Percentiles rank a stretch among this genome's conserved stretches.
phyloP scores from a whole-genome alignment of 2,329 filamentous ascomycete species.

The Pezicula rhizophila region DNA sequence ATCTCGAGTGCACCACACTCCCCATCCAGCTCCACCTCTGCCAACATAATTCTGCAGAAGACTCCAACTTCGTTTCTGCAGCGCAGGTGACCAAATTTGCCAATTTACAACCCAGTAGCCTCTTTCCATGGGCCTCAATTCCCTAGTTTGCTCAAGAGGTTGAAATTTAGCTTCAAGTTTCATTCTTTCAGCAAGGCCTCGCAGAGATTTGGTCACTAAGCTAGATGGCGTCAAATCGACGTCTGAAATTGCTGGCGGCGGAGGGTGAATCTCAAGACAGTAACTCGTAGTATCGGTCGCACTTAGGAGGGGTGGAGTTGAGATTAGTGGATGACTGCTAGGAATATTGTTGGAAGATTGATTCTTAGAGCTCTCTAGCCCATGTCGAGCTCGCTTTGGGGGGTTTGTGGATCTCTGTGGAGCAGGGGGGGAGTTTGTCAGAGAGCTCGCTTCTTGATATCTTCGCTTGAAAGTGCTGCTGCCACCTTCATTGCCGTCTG shows the following conservation, averaged over 20 bases:
- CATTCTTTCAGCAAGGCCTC: conserved; percentile 46
- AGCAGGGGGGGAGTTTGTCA: no score
- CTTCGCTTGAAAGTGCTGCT: no score
- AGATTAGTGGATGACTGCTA: not conserved
- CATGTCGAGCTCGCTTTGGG: not conserved
- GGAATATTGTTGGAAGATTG: not conserved
- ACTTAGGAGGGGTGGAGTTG: conserved; percentile 7
- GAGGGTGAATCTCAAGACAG: conserved; percentile 44
- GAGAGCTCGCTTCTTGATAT: no score
- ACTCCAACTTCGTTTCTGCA: conserved; percentile 52
- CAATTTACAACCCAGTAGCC: conserved; percentile 71
- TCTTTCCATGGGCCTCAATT: conserved; percentile 56
- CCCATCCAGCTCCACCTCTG: conserved; percentile 59
- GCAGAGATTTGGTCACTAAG: conserved; percentile 51
- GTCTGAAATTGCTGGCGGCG: conserved; percentile 45
- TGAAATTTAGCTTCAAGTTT: conserved; percentile 47
- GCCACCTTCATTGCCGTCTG: no score
- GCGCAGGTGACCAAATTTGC: conserved; percentile 41
- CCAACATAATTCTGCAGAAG: conserved; percentile 55
- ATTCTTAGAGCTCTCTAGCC: not conserved
- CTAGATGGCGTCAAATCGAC: conserved; percentile 37
- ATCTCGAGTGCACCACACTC: conserved; percentile 51
- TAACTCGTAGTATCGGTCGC: not conserved
- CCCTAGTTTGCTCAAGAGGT: conserved; percentile 42
- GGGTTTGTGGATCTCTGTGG: no score